Evolutionary conservation across 2,329 filamentous ascomycete species (phyloP).

Genomic region (Talaromyces amestolkiae): DNA sequence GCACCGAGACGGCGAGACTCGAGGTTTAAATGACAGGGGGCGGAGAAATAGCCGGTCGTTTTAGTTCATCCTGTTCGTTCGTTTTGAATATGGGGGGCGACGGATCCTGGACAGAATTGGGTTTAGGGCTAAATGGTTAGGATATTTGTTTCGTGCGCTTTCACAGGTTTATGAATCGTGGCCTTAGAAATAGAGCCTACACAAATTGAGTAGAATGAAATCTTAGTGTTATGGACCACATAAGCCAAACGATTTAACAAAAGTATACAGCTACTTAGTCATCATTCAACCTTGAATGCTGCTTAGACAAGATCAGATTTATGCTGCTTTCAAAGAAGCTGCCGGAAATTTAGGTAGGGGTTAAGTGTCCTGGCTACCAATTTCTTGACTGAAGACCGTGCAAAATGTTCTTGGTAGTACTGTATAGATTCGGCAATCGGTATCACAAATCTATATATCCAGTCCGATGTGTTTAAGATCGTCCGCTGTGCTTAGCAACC

Average conservation of each 20-base stretch:
- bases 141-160: neutral
- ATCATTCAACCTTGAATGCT: neutral
- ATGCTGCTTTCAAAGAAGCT: neutral
- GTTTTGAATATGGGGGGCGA: neutral
- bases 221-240: neutral
- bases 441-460: neutral
- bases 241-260: neutral
- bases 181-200: too few relatives aligned
- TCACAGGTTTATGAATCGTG: too few relatives aligned
- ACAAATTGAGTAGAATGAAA: neutral
- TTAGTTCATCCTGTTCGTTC: neutral
- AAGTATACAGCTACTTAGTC: neutral
- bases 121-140: neutral
- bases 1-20: neutral
- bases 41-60: neutral
- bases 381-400: too few relatives aligned
- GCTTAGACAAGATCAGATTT: neutral
- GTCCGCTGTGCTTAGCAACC: neutral
- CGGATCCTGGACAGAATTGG: neutral
- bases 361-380: neutral
- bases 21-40: neutral
- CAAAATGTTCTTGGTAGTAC: too few relatives aligned
- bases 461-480: neutral
- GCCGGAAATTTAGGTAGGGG: neutral
- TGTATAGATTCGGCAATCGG: neutral